phyloP scores from a whole-genome alignment of 1,139 yeast genomes.

The Yamadazyma siamensis region DNA sequence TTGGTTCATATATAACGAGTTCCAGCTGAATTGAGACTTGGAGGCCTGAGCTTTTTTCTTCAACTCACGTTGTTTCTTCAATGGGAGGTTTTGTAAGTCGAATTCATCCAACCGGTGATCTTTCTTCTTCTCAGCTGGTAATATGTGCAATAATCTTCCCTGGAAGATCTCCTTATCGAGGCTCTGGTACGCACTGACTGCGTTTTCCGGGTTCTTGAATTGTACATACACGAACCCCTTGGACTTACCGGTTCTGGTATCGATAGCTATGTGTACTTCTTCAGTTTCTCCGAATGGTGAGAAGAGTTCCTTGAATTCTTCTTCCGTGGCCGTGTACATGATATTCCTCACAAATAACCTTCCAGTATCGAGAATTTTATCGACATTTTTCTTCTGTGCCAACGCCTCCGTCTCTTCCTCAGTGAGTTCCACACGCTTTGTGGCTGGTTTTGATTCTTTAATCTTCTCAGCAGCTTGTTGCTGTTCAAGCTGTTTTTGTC shows the following conservation, averaged over 20 bases:
- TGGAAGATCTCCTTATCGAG: constrained; percentile 90
- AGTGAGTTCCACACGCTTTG: too few relatives aligned
- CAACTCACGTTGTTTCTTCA: constrained; percentile 85
- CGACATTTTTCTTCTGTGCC: constrained; percentile 42
- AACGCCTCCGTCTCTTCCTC: constrained; percentile 15
- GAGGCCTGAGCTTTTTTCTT: constrained; percentile 82
- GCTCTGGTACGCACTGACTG: constrained; percentile 66
- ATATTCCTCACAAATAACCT: constrained; percentile 88
- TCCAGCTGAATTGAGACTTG: constrained; percentile 90
- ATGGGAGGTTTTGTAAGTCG: constrained; percentile 83
- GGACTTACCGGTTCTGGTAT: constrained; percentile 83
- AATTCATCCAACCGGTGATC: constrained; percentile 81
- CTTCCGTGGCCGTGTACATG: constrained; percentile 74
- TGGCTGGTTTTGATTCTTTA: constrained; percentile 1
- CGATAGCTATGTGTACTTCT: constrained; percentile 88
- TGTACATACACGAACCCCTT: constrained; percentile 92
- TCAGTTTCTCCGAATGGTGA: constrained; percentile 55
- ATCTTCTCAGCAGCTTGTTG: constrained; percentile 7
- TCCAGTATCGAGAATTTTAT: constrained; percentile 65
- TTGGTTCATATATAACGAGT: constrained; percentile 81
- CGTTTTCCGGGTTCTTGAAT: constrained; percentile 64
- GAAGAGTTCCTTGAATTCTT: constrained; percentile 66
- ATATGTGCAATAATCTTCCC: constrained; percentile 86
- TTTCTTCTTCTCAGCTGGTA: constrained; percentile 82
- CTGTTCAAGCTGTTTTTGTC: constrained; percentile 11